Evolutionary conservation across 2,329 filamentous ascomycete genomes (phyloP).

Genomic region (Didymella pomorum): DNA sequence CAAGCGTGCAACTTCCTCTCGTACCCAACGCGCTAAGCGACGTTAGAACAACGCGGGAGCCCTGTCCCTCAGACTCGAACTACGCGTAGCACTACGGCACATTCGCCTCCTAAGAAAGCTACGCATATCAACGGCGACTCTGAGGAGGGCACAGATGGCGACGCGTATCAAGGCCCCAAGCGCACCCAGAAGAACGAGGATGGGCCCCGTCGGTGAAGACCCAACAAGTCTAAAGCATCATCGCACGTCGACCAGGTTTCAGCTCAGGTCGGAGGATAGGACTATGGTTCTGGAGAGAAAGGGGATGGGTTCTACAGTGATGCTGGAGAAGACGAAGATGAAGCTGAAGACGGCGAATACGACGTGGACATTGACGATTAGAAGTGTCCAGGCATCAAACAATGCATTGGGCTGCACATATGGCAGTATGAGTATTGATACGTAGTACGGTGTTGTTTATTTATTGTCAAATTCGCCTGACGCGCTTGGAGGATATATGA

Average conservation of each 20-base stretch:
- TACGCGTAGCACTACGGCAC: not conserved
- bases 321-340: not conserved
- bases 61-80: not conserved
- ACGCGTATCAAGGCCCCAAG: conserved; percentile 6
- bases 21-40: not conserved
- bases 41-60: not conserved
- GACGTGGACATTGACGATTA: not conserved
- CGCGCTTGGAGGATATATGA: too few relatives aligned
- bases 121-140: not conserved
- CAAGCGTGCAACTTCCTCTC: not conserved
- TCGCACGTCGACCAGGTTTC: not conserved
- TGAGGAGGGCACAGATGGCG: conserved; percentile 2
- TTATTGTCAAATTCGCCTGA: too few relatives aligned
- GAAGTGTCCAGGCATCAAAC: too few relatives aligned
- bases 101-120: not conserved
- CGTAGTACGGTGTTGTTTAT: too few relatives aligned
- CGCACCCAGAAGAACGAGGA: conserved; percentile 1
- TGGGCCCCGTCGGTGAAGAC: conserved; percentile 6
- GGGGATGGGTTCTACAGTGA: not conserved
- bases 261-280: not conserved
- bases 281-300: not conserved
- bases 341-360: not conserved
- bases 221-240: not conserved
- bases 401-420: too few relatives aligned
- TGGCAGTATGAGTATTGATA: too few relatives aligned